Evolutionary conservation across 306 rosid species (phyloP), one percentile per base, ranked within the genome.

Genomic region (Argentina anserina): DNA sequence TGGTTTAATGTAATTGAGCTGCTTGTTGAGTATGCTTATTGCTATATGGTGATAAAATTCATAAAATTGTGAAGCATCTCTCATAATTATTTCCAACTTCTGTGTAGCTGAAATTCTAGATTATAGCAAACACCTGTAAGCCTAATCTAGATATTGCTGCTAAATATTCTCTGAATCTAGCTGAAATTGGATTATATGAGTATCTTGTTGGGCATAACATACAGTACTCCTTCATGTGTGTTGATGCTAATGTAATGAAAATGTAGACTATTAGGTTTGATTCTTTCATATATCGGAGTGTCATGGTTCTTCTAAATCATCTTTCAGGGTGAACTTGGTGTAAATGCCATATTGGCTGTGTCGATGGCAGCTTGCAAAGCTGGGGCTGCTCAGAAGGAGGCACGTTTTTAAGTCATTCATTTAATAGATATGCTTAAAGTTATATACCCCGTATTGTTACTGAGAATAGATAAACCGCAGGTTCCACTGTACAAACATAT

Each of bases 321-420:
- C 36, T 75, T 82, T 80, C 84, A 91, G 97, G 81, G 88, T 45
- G 96, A 92, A 75, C 96, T 90, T 70, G 98, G 98, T 81, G 95
- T 79, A 47, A 92, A 92, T 85, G 96, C 98, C 70, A 92, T 92
- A 65, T 79, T 92, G 52, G 98, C 98, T 72, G 98, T 92, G 82
- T 92, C 98, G 64, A 84, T 90, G 75, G 98, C 98, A 79, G 98
- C 89, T 45, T 88, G 95, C 82, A 88, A 79, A 88, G 98, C 98
- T 69, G 98, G 96, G 20, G 98, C 98, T 71, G 92, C 97, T 21
- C 92, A 90, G 86, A 92, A 92, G 72, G 97, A 92, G 86, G 97
- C 68, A 85, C 43, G 87, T 69, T 18, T 69, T 18, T 75, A 68
- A 40, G 15, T 78, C 69, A 28, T 31, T 50, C 6, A 14, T 69